Evolutionary conservation across 2,329 filamentous ascomycete species (phyloP), one percentile per base, ranked within the genome.

Genomic region (Ophiostoma novo-ulmi): DNA sequence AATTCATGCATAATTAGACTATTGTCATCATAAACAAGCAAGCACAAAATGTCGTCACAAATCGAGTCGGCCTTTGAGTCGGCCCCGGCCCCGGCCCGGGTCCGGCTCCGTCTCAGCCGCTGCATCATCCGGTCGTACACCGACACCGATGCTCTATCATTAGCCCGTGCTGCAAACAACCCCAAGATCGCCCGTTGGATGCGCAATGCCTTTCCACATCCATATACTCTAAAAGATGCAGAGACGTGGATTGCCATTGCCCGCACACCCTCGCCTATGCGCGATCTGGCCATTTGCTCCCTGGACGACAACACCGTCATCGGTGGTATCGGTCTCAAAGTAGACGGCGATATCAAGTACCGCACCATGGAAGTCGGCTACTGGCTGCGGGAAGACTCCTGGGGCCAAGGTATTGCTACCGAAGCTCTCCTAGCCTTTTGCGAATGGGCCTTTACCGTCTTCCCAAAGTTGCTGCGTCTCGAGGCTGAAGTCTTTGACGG

Each of bases 331-430:
- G 52, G 52, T 17, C 52, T 58, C 22, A 58, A 58, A 6, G 52
- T 8, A 26, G 52, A 26, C 52, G n/a, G 22, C 52, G 52, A 58
- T 26, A 58, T 58, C 52, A 58, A 58, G n/a, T 26, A 58, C 52
- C 52, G 52, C 52, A 58, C 52, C 5, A 58, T 58, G 52, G 52
- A 58, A 17, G 52, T 58, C 52, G 52, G 52, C 52, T 58, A 58
- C 52, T 58, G 52, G 52, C 22, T 58, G n/a, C n/a, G 52, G n/a
- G 52, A 58, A 10, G 52, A 58, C n/a, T 58, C 1, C 52, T 58
- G 52, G 52, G 52, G 52, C 52, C 52, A 31, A 26, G 20, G 52
- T 10, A 58, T 58, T 58, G 52, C 52, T 13, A 58, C 52, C n/a
- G 52, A 58, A 26, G 52, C 52, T 5, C n/a, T 58, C 11, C 10